These are phyloP conservation scores for Leavenworthia alabamica DNA, from an alignment of 345 rosid species.

Conservation along the genomic window DNA sequence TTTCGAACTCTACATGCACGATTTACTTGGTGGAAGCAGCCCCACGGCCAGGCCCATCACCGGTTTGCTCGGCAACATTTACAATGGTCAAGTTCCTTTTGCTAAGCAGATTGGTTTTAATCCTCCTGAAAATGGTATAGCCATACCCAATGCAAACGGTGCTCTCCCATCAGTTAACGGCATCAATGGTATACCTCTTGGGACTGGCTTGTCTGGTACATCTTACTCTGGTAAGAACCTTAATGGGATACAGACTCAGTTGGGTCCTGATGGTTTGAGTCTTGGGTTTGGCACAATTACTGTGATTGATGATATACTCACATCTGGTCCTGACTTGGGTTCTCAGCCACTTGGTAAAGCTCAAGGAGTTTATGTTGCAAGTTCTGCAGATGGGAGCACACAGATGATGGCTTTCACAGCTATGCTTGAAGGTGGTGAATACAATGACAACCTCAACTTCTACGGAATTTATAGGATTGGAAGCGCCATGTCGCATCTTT, in stretches of 20 bases:
- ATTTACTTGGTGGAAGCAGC: conserved; percentile 80
- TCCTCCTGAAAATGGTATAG: conserved; percentile 59
- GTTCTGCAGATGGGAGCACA: conserved; percentile 70
- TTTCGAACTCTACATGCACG: conserved; percentile 87
- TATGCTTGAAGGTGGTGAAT: conserved; percentile 86
- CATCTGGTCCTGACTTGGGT: conserved; percentile 72
- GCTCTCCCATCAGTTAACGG: conserved; percentile 81
- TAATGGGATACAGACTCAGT: conserved; percentile 57
- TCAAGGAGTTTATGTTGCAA: conserved; percentile 86
- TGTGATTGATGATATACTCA: conserved; percentile 71
- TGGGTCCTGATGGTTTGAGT: conserved; percentile 81
- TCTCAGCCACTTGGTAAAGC: conserved; percentile 76
- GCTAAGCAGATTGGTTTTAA: conserved; percentile 74
- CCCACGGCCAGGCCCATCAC: conserved; percentile 91
- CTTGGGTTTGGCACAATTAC: conserved; percentile 90
- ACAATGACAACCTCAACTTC: conserved; percentile 83
- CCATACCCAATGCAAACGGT: conserved; percentile 84
- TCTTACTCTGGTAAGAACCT: conserved; percentile 38
- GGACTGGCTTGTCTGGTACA: conserved; percentile 87
- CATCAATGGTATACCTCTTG: conserved; percentile 73
- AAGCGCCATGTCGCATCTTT: conserved; percentile 60
- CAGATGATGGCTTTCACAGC: conserved; percentile 98
- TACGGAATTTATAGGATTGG: conserved; percentile 72
- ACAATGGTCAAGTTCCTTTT: conserved; percentile 88
- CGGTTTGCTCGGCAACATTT: conserved; percentile 89